phyloP scores from a whole-genome alignment of 2,329 filamentous ascomycete genomes.

The Dactylellina leptospora region DNA sequence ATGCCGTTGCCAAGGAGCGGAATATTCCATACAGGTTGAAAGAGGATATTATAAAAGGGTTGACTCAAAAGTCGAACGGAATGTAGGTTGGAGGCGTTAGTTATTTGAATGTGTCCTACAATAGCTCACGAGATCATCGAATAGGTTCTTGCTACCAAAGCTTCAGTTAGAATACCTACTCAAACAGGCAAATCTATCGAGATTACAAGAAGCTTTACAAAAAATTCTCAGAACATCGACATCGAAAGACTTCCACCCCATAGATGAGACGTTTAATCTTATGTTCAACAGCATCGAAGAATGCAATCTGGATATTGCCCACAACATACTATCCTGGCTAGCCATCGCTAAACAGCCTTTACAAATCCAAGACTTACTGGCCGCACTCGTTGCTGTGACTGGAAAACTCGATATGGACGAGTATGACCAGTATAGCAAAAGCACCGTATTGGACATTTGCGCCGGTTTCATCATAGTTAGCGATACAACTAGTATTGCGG shows the following conservation, averaged over 20 bases:
- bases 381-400: neutral
- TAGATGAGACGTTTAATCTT: constrained; percentile 13
- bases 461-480: neutral
- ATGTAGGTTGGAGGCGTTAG: constrained; percentile 11
- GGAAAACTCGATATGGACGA: neutral
- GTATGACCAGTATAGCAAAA: neutral
- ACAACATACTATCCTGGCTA: neutral
- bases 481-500: neutral
- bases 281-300: constrained; percentile 14
- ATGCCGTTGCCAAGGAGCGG: neutral
- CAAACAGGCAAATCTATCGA: neutral
- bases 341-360: neutral
- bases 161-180: neutral
- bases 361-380: neutral
- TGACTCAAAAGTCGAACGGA: constrained; percentile 10
- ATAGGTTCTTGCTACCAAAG: neutral
- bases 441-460: neutral
- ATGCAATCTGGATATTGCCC: constrained; percentile 2
- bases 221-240: neutral
- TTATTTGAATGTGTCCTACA: neutral
- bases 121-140: neutral
- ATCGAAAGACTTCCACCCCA: constrained; percentile 4
- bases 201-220: neutral
- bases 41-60: neutral
- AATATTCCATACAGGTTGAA: neutral